Percentiles rank a stretch among this genome's conserved stretches.
Conservation (phyloP, 306 rosid species). For the Chamaecrista fasciculata region DNA sequence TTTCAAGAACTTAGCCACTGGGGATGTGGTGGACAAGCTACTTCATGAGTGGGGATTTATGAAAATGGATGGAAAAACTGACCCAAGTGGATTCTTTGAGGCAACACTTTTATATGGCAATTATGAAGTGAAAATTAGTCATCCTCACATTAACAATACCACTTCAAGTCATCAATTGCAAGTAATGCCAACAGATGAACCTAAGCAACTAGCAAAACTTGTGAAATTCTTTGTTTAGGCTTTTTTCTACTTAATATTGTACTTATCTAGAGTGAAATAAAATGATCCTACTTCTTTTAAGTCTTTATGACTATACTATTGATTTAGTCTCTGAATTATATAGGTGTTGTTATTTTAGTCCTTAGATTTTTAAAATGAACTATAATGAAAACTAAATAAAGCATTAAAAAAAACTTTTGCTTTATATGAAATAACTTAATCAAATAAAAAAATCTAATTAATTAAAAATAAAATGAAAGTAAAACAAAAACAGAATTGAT, state of each 20-base stretch:
- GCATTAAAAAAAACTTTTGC: too few relatives aligned
- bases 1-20: constrained; percentile 63
- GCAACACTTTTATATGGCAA: constrained; percentile 31
- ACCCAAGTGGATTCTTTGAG: constrained; percentile 28
- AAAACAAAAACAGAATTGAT: too few relatives aligned
- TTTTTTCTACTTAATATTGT: neutral
- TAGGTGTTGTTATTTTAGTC: too few relatives aligned
- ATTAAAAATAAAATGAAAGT: too few relatives aligned
- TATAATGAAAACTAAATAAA: too few relatives aligned
- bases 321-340: too few relatives aligned
- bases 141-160: constrained; percentile 5
- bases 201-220: neutral
- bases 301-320: too few relatives aligned
- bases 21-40: constrained; percentile 68
- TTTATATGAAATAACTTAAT: too few relatives aligned
- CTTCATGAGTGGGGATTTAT: constrained; percentile 51
- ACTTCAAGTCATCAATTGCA: neutral
- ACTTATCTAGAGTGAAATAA: too few relatives aligned
- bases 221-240: neutral
- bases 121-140: constrained; percentile 20
- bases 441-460: too few relatives aligned
- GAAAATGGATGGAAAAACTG: constrained; percentile 8
- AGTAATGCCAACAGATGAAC: constrained; percentile 16
- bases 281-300: too few relatives aligned
- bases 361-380: too few relatives aligned